Evolutionary conservation across 768 basidiomycete species (phyloP), one percentile per base, ranked within the genome.

Genomic region (Boletus rufocinnamomeus): DNA sequence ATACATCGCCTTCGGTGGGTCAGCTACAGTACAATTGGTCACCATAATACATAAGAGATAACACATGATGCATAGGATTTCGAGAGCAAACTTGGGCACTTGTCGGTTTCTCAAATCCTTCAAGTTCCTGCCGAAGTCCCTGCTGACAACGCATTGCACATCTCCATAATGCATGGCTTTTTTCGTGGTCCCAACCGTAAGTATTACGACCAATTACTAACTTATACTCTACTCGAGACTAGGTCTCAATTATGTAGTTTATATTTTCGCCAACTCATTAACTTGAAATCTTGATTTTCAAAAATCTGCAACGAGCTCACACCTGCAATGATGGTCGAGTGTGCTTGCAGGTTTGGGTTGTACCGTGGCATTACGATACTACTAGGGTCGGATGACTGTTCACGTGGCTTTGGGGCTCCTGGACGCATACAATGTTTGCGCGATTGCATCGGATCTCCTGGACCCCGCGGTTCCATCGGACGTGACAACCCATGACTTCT

Each of bases 401-500:
- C 54, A 47, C 50, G 45, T 25, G 21, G 32, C 23, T 32, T 34
- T 16, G 25, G 45, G 35, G 9, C n/a, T 40, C 40, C 28, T 21
- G 46, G 23, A 35, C 32, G 37, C 32, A 27, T 19, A 1, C 10
- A 19, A n/a, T n/a, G n/a, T n/a, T 57, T 66, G 60, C 56, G 54
- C 66, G 67, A 69, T 69, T 66, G 34, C 59, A 69, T 69, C 66
- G 66, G 67, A 21, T 21, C 34, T 30, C 45, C 25, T 57, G 45
- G 53, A 17, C 54, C 63, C 45, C 67, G 54, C 67, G 66, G 50
- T 68, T 63, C 37, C 52, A 63, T 68, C 66, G 66, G 66, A 68
- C 61, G 49, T 61, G 41, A 38, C 44, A 21, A 17, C 28, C 2
- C 19, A 46, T 23, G 13, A 11, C 50, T 44, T 53, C 55, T 40